Evolutionary conservation across 805 yeast species (phyloP).

Genomic region (Candida xiaguanensis): DNA sequence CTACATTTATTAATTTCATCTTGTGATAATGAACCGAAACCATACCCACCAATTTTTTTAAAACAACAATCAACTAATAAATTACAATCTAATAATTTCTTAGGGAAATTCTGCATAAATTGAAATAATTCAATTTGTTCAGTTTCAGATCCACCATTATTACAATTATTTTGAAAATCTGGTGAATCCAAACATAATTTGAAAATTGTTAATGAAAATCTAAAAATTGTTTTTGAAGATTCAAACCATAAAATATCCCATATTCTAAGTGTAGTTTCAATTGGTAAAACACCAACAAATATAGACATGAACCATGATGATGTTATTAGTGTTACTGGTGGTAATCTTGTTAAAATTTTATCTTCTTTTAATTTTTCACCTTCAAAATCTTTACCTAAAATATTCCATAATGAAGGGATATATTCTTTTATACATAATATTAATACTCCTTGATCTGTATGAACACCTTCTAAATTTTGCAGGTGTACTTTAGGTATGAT

Average conservation of each 20-base stretch:
- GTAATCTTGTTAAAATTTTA: slow-evolving; percentile 67
- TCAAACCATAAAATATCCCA: slow-evolving; percentile 97
- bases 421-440: slow-evolving; percentile 83
- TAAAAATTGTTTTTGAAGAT: slow-evolving; percentile 81
- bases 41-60: slow-evolving; percentile 60
- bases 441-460: slow-evolving; percentile 89
- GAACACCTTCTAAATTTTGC: slow-evolving; percentile 86
- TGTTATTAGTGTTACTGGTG: slow-evolving; percentile 89
- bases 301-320: slow-evolving; percentile 98
- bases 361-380: slow-evolving; percentile 38
- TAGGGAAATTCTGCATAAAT: slow-evolving; percentile 79
- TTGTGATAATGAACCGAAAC: slow-evolving; percentile 72
- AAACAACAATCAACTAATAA: slow-evolving; percentile 69
- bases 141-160: slow-evolving; percentile 22
- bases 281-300: slow-evolving; percentile 87
- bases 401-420: slow-evolving; percentile 74
- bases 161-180: slow-evolving; percentile 35
- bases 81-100: slow-evolving; percentile 64
- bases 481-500: slow-evolving; percentile 92
- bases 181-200: slow-evolving; percentile 65
- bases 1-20: slow-evolving; percentile 78
- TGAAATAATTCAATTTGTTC: slow-evolving; percentile 64
- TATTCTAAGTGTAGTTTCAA: slow-evolving; percentile 80
- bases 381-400: slow-evolving; percentile 38
- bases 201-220: slow-evolving; percentile 76